Percentiles rank a stretch among this genome's conserved stretches.
phyloP scores from a whole-genome alignment of 208 protist genomes.

The Trypanosoma conorhini region DNA sequence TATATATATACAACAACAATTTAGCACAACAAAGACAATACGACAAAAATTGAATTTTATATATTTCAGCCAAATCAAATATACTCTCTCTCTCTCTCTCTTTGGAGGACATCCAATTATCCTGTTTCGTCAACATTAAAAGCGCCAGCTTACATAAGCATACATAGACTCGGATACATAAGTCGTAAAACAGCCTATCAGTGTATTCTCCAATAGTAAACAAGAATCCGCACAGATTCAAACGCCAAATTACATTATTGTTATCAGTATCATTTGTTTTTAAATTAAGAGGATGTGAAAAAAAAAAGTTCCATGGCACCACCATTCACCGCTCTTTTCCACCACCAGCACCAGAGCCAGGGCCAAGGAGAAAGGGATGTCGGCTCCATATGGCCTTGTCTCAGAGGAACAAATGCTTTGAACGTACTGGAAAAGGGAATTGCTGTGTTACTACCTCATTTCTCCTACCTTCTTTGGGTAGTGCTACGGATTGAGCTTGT shows the following conservation, averaged over 20 bases:
- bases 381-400: background rate
- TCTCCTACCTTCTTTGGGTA: background rate
- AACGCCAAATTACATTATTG: no score
- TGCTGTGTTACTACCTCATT: background rate
- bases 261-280: no score
- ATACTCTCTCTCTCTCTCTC: no score
- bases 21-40: background rate
- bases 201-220: no score
- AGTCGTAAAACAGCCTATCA: no score
- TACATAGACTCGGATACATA: constrained; percentile 5
- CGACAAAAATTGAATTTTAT: background rate
- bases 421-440: background rate
- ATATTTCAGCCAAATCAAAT: no score
- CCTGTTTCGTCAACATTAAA: constrained; percentile 13
- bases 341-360: background rate
- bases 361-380: background rate
- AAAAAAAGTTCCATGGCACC: background rate
- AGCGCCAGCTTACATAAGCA: constrained; percentile 9
- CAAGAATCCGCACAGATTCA: no score
- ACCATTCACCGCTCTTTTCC: background rate
- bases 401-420: background rate
- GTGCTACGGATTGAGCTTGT: background rate
- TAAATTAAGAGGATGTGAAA: no score
- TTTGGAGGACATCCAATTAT: no score
- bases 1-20: constrained; percentile 16